Base-by-base conservation (phyloP, 2,329 filamentous ascomycete genomes). In the Huntiella decipiens region DNA sequence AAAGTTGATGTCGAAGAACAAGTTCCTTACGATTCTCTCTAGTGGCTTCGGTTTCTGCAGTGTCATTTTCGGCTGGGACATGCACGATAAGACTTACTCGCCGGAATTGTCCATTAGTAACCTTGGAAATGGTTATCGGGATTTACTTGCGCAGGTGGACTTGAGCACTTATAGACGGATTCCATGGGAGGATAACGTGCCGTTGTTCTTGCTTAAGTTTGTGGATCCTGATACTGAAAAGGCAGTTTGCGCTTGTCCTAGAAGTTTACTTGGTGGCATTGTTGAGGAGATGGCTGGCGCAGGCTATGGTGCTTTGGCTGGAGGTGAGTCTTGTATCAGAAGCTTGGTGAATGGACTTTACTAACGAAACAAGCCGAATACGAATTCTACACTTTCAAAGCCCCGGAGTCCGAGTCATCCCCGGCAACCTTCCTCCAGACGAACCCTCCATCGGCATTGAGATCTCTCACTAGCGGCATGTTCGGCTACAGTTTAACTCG, bases 21-120 rank as follows among this genome's bases (percentile, higher is more conserved):
- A 95, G 65, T 94, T 95, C 61, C 66, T 94, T 34, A 84, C 82
- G 28, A 73, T 94, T 45, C 79, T 79, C n/a, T 63, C 73, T 37
- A 71, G 76, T 38, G 87, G 86, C 44, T 94, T 94, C 55, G 87
- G 86, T 45, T 94, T 94, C 68, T 94, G 87, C 67, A 91, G 82
- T 15, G 85, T 94, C 53, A 77, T 94, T 53, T 94, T 93, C 56
- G 86, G 87, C 59, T 94, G 87, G 87, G 86, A 95, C 62, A 93
- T 94, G 84, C 86, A 95, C 62, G 87, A 95, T 57, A 71, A 77
- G 65, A 92, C 84, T 8, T 95, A 94, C 61, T 79, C 83, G 59
- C 76, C 72, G 54, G 86, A 94, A 63, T 73, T 94, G 52, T 73
- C 74, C 56, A 80, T 94, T 60, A 91, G 83, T 63, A 94, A 93